phyloP scores from a whole-genome alignment of 352 stramenopile genomes.

The Salisapilia sapeloensis region DNA sequence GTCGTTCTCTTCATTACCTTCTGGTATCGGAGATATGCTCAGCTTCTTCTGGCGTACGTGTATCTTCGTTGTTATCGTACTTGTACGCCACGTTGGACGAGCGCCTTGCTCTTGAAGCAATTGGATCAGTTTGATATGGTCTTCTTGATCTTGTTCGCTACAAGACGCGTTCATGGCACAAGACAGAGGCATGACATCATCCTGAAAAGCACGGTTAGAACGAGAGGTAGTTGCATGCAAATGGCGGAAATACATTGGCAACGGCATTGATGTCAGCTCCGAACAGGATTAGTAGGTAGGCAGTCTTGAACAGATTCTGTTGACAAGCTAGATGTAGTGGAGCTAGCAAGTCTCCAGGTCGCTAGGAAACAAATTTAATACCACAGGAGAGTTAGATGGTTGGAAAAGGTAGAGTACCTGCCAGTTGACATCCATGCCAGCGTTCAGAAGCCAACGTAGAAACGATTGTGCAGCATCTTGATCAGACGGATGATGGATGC shows the following conservation, averaged over 20 bases:
- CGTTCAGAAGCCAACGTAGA: constrained; percentile 38
- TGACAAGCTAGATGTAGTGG: constrained; percentile 43
- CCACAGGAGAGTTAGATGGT: background rate
- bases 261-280: constrained; percentile 61
- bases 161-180: constrained; percentile 9
- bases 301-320: constrained; percentile 38
- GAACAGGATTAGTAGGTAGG: constrained; percentile 47
- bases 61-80: too few species aligned
- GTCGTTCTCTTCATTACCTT: too few species aligned
- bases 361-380: constrained; percentile 5
- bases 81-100: constrained; percentile 43
- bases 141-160: constrained; percentile 2
- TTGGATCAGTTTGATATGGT: constrained; percentile 14
- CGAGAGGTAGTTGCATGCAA: background rate
- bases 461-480: constrained; percentile 30
- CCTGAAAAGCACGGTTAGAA: constrained; percentile 5
- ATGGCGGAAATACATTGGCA: constrained; percentile 13
- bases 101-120: constrained; percentile 24
- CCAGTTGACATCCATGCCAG: constrained; percentile 53
- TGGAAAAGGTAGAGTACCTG: constrained; percentile 13
- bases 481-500: constrained; percentile 6
- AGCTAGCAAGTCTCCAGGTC: constrained; percentile 36
- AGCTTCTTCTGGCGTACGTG: too few species aligned
- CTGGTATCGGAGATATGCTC: too few species aligned
- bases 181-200: constrained; percentile 46